Conservation (phyloP, 2,329 filamentous ascomycete genomes). For the Ophiocordyceps camponoti-leonardi region DNA sequence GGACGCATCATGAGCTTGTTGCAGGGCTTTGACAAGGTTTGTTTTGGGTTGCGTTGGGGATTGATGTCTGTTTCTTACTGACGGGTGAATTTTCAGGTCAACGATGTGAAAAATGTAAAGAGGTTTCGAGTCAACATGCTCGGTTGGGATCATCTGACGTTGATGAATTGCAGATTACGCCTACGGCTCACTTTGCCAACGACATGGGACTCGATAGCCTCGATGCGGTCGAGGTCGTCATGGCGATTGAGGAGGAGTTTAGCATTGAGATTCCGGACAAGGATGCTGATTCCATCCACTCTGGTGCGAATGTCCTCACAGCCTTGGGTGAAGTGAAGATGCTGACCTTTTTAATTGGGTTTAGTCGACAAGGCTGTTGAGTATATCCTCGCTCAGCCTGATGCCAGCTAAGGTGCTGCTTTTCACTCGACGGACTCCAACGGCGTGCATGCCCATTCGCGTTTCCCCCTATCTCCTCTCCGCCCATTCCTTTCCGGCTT, state of each 20-base stretch:
- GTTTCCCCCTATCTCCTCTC: not conserved
- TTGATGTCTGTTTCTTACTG: not conserved
- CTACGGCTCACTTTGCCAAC: constrained; percentile 81
- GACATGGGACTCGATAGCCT: constrained; percentile 94
- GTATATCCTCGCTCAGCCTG: constrained; percentile 85
- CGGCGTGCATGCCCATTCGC: not conserved
- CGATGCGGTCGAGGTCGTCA: constrained; percentile 97
- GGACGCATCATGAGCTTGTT: constrained; percentile 83
- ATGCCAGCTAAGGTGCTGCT: constrained; percentile 46
- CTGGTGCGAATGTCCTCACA: no score
- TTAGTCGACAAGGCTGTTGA: constrained; percentile 85
- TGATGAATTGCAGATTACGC: constrained; percentile 47
- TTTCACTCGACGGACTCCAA: not conserved
- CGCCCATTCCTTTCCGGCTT: no score
- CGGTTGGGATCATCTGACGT: not conserved
- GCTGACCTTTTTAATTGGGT: not conserved
- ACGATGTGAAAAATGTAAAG: constrained; percentile 46
- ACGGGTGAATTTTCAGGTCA: constrained; percentile 32
- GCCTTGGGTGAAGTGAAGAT: no score
- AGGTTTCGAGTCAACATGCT: not conserved
- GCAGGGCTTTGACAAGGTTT: constrained; percentile 86
- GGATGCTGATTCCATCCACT: constrained; percentile 87
- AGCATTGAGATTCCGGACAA: constrained; percentile 97
- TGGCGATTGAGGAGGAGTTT: constrained; percentile 93
- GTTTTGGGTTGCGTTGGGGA: constrained; percentile 1